Evolutionary conservation across 2,329 filamentous ascomycete genomes (phyloP), one percentile per base, ranked within the genome.

Genomic region (Pyricularia pennisetigena): DNA sequence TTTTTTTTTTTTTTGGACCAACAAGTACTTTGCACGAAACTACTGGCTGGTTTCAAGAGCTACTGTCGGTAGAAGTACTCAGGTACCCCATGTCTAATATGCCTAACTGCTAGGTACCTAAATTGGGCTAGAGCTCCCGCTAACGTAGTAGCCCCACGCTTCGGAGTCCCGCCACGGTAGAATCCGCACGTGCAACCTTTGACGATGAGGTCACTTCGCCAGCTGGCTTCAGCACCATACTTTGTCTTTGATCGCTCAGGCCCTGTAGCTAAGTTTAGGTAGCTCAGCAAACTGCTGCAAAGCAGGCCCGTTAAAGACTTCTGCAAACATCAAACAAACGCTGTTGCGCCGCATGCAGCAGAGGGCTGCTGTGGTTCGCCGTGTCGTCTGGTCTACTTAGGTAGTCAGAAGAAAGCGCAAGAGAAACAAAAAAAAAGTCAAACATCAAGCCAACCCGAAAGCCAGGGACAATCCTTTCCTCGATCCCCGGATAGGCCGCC

Each of bases 161-260:
- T 61, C 24, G 10, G 23, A 61, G n/a, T 12, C n/a, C 57, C 57
- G 57, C 57, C 12, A 61, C 57, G 57, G 24, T 23, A 54, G 20
- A 28, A 62, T 62, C 59, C 59, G 4, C 59, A 62, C 59, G 59
- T 62, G 59, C 59, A 29, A 20, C 12, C 4, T n/a, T 62, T 62
- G 59, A 30, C 59, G 59, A 62, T 62, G 59, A 62, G 59, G 59
- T 62, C 59, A 62, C 59, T 62, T 62, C 24, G 59, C 59, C 59
- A 62, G 24, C 59, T 62, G 59, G 24, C 59, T 62, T 28, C 28
- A 62, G 24, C 26, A 62, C 59, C 23, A 28, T 26, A 10, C 9
- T 16, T 24, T 62, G 10, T 29, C 59, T 14, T 14, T 20, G 14
- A 20, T 28, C 24, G 28, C 59, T 12, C 24, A 20, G 24, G 16